Base-by-base conservation (phyloP, 1,284 basidiomycete genomes). In the Heterobasidion occidentale region DNA sequence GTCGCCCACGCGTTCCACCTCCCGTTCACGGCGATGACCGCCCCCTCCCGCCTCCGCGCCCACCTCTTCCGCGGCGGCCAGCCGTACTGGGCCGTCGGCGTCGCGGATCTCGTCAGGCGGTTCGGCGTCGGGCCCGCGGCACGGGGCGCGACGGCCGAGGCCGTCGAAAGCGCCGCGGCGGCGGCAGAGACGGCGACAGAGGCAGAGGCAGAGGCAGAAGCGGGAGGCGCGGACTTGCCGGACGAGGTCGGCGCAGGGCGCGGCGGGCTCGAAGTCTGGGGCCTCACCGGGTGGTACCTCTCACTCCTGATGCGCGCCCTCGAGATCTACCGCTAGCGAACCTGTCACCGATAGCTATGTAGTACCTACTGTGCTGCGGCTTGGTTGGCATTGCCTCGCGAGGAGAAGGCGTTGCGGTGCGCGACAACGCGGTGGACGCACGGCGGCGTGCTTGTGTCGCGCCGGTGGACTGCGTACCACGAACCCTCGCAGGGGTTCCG, bases 221-320 rank as follows among this genome's bases (percentile, higher is more conserved):
- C 4, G 27, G 27, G 19, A 48, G 46, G 69, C 56, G 59, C 62
- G 38, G 59, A 64, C 42, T 65, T 65, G 52, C 66, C 66, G 55
- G 74, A 75, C 54, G 77, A 79, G 58, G 70, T 77, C 38, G 77
- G 77, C 12, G 68, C 69, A 17, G 76, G 66, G 52, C 68, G 70
- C 47, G 76, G 74, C 14, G 69, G 71, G 56, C 67, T 90, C 12
- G 86, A 90, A 64, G 79, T 90, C 19, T 92, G 89, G 88, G 89
- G 89, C 0, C 70, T 92, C 63, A 90, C 89, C 34, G 89, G 88
- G 35, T 91, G 88, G 88, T 91, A 90, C 70, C 72, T 90, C 51
- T 80, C 77, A 51, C 62, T 81, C 49, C 70, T 90, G 59, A 78
- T 86, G 77, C 75, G 73, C 58, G 71, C 66, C 42, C 62, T 86